Percentiles rank a stretch among this genome's conserved stretches.
Evolutionary conservation across 169 alveolate species (phyloP).

Genomic region (Plasmodium malariae): DNA sequence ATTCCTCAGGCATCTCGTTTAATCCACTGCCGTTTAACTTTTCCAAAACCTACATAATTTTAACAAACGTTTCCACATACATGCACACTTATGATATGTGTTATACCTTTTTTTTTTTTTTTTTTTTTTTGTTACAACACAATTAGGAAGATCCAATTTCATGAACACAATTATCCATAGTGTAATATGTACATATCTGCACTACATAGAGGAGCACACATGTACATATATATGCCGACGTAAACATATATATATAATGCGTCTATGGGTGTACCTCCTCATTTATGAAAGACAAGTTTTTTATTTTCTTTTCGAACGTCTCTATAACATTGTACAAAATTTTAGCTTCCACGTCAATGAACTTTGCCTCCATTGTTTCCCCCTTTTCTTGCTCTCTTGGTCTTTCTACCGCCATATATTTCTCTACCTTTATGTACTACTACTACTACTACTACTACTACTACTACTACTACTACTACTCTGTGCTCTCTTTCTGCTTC

Average conservation of each 20-base stretch:
- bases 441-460: not conserved
- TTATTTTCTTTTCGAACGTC: constrained; percentile 42
- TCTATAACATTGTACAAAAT: constrained; percentile 53
- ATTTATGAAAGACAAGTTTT: constrained; percentile 47
- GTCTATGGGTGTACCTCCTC: constrained; percentile 42
- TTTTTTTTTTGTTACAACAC: not conserved
- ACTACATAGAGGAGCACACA: not conserved
- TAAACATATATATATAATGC: not conserved
- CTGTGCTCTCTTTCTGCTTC: no score
- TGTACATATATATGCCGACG: not conserved
- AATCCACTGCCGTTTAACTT: constrained; percentile 34
- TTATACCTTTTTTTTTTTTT: not conserved
- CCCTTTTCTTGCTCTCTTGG: not conserved
- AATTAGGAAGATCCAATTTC: no score
- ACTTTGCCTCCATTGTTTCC: constrained; percentile 19
- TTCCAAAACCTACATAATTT: constrained; percentile 42
- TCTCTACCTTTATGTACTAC: not conserved
- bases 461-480: no score
- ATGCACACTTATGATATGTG: not conserved
- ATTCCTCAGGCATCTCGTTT: constrained; percentile 17
- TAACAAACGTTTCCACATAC: not conserved
- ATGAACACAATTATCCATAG: no score
- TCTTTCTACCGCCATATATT: not conserved
- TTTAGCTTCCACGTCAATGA: constrained; percentile 50
- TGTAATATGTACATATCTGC: no score